A percentile compares a stretch with the other conserved stretches of the same genome.
These are phyloP conservation scores for Coemansia sp. DNA, from an alignment of 192 early-diverging fungal genomes.

Conservation along the genomic window DNA sequence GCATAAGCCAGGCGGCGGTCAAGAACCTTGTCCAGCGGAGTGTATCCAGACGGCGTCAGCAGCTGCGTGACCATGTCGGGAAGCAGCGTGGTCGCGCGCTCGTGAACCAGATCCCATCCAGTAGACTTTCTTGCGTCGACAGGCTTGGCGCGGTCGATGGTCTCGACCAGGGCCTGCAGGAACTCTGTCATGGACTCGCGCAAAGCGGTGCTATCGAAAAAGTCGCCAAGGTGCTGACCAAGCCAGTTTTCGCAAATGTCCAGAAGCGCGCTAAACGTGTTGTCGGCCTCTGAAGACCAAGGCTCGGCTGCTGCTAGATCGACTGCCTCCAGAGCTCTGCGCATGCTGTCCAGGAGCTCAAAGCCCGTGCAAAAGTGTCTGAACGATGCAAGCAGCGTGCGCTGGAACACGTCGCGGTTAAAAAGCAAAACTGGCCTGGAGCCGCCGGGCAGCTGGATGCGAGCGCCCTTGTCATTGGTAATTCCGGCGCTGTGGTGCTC, in stretches of 20 bases:
- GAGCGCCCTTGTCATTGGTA: constrained; percentile 51
- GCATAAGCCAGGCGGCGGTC: constrained; percentile 36
- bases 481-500: constrained; percentile 40
- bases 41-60: constrained; percentile 32
- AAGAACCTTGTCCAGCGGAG: constrained; percentile 30
- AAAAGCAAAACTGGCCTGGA: constrained; percentile 33
- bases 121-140: constrained; percentile 2
- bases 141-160: constrained; percentile 6
- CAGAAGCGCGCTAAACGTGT: constrained; percentile 39
- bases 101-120: constrained; percentile 15
- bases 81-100: constrained; percentile 17
- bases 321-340: constrained; percentile 13
- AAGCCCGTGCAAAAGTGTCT: constrained; percentile 59
- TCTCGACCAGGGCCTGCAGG: constrained; percentile 15
- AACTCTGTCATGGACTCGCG: constrained; percentile 53
- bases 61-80: constrained; percentile 33
- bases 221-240: constrained; percentile 58
- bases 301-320: constrained; percentile 28
- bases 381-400: constrained; percentile 64
- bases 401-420: constrained; percentile 53
- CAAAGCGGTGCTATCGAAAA: constrained; percentile 59
- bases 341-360: constrained; percentile 44
- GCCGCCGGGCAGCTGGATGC: constrained; percentile 27
- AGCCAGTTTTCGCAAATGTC: constrained; percentile 65
- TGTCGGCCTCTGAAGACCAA: constrained; percentile 16